Evolutionary conservation across 208 protist species (phyloP).

Genomic region (Crithidia fasciculata): DNA sequence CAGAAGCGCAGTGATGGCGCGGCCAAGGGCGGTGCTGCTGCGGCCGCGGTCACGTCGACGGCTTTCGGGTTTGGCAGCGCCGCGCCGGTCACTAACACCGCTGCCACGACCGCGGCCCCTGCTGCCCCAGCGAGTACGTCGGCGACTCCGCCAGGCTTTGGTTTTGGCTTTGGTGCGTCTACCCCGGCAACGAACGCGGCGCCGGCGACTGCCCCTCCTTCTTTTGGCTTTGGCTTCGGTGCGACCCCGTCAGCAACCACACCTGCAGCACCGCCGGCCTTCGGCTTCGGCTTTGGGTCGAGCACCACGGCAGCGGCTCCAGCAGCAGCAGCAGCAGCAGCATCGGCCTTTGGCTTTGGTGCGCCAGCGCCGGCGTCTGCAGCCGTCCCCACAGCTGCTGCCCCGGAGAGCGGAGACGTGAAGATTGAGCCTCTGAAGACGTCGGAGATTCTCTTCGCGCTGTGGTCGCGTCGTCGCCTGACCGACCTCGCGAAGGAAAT

Average conservation of each 20-base stretch:
- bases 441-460: conserved; percentile 73
- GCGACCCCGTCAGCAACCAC: conserved; percentile 1
- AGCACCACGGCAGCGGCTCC: neutral
- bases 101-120: conserved; percentile 11
- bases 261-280: neutral
- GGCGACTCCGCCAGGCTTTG: conserved; percentile 22
- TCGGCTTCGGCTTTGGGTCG: conserved; percentile 33
- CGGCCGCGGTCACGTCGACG: conserved; percentile 18
- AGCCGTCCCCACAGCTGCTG: conserved; percentile 1
- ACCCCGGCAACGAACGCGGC: neutral
- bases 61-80: conserved; percentile 46
- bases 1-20: conserved; percentile 41
- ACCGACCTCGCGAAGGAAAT: conserved; percentile 67
- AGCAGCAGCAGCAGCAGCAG: neutral
- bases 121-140: conserved; percentile 1
- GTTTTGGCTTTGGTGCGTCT: conserved; percentile 43
- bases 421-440: conserved; percentile 56
- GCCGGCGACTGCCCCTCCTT: neutral
- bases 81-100: neutral
- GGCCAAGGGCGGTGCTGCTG: neutral
- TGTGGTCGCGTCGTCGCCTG: conserved; percentile 78
- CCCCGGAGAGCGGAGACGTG: conserved; percentile 19
- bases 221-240: conserved; percentile 32
- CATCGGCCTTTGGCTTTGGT: conserved; percentile 28
- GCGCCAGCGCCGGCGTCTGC: neutral